Percentiles rank a stretch among this genome's conserved stretches.
These are phyloP conservation scores for Thymus quinquecostatus DNA, from an alignment of 257 asterid species.

Conservation along the genomic window DNA sequence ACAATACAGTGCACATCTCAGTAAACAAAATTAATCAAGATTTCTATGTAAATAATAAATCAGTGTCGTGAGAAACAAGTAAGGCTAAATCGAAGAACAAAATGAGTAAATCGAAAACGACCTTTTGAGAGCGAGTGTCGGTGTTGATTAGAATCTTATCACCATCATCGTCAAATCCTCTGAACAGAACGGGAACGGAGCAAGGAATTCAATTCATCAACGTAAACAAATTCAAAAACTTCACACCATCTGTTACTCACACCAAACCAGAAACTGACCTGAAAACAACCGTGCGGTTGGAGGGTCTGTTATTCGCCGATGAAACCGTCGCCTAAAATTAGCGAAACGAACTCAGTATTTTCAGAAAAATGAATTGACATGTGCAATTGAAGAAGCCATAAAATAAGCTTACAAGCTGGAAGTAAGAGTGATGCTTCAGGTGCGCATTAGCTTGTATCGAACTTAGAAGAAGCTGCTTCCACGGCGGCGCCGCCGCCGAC, in stretches of 20 bases:
- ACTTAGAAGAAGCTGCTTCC: slow-evolving; percentile 88
- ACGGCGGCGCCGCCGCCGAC: slow-evolving; percentile 49
- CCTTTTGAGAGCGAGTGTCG: slow-evolving; percentile 88
- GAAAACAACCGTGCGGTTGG: slow-evolving; percentile 98
- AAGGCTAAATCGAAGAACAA: background rate
- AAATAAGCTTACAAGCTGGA: slow-evolving; percentile 65
- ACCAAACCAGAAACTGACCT: slow-evolving; percentile 46
- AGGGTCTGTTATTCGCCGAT: slow-evolving; percentile 58
- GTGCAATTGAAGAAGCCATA: slow-evolving; percentile 2
- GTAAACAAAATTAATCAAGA: too few species aligned
- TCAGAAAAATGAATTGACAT: background rate
- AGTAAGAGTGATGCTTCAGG: slow-evolving; percentile 68
- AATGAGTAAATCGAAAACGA: slow-evolving; percentile 16
- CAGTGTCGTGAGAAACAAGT: background rate
- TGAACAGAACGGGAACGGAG: slow-evolving; percentile 31
- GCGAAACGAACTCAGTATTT: background rate
- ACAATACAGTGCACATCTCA: background rate
- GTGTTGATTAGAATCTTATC: slow-evolving; percentile 82
- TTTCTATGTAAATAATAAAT: background rate
- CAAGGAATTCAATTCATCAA: slow-evolving; percentile 17
- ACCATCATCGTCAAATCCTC: slow-evolving; percentile 78
- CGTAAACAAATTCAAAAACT: background rate
- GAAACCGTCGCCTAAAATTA: slow-evolving; percentile 74
- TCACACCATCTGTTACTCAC: background rate
- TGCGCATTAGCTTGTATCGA: slow-evolving; percentile 78